These are phyloP conservation scores for Backusella tuberculispora DNA, from an alignment of 192 early-diverging fungal species.

Conservation along the genomic window DNA sequence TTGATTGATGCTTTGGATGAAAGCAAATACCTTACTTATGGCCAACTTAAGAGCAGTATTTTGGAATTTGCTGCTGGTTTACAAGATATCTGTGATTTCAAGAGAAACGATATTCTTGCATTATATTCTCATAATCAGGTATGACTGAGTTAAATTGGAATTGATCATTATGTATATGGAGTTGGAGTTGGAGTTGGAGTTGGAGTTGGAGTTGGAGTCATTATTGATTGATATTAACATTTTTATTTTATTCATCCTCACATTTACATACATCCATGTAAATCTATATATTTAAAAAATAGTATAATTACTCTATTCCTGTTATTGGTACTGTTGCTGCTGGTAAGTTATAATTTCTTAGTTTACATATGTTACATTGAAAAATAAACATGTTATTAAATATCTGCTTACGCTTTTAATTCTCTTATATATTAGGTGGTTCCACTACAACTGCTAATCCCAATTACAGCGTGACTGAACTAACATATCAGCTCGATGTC, in stretches of 20 bases:
- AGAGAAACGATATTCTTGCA: conserved; percentile 31
- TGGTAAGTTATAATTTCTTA: conserved; percentile 31
- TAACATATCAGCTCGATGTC: conserved; percentile 74
- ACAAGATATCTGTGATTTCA: conserved; percentile 33
- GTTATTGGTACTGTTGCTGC: conserved; percentile 45
- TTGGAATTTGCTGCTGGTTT: conserved; percentile 39
- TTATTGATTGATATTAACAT: too few relatives aligned
- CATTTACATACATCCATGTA: too few relatives aligned
- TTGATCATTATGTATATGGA: not conserved
- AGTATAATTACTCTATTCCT: conserved; percentile 41
- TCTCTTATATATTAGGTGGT: conserved; percentile 49
- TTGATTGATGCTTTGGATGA: conserved; percentile 46
- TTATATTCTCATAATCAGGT: conserved; percentile 42
- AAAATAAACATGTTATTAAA: not conserved
- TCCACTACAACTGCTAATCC: conserved; percentile 81
- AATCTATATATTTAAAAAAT: not conserved
- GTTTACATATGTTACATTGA: conserved; percentile 24
- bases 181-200: too few relatives aligned
- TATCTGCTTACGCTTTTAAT: not conserved
- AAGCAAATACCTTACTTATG: conserved; percentile 42
- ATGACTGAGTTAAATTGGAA: not conserved
- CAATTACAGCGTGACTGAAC: conserved; percentile 73
- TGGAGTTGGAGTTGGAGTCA: too few relatives aligned
- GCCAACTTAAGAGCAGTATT: conserved; percentile 31
- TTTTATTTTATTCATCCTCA: too few relatives aligned